Conservation (phyloP, 345 rosid species). For the Aegle marmelos region DNA sequence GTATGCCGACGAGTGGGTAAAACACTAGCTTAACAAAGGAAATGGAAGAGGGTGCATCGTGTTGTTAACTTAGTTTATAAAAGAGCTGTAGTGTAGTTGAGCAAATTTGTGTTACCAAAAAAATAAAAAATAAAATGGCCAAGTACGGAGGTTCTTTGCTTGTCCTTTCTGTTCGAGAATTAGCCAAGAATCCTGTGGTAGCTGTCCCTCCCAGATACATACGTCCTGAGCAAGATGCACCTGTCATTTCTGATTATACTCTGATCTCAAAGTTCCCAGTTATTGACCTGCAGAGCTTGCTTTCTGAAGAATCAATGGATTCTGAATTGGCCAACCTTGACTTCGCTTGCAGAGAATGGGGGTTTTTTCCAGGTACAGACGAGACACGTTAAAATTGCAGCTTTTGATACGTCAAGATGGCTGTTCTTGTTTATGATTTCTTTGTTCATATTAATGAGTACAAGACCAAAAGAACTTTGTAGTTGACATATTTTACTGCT, state of each 20-base stretch:
- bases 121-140: not conserved
- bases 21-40: too few relatives aligned
- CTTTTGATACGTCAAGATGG: too few relatives aligned
- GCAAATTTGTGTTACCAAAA: not conserved
- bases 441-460: too few relatives aligned
- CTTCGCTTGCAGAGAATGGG: constrained; percentile 7
- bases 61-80: too few relatives aligned
- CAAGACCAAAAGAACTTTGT: too few relatives aligned
- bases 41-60: too few relatives aligned
- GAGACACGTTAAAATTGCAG: too few relatives aligned
- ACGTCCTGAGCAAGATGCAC: constrained; percentile 20
- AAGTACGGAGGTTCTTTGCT: constrained; percentile 26
- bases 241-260: not conserved
- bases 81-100: not conserved
- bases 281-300: constrained; percentile 35
- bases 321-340: constrained; percentile 38
- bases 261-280: constrained; percentile 26
- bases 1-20: too few relatives aligned
- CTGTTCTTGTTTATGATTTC: too few relatives aligned
- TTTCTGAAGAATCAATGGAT: constrained; percentile 30
- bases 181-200: constrained; percentile 19
- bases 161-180: constrained; percentile 43
- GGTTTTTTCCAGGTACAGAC: constrained; percentile 24
- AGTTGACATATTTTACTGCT: too few relatives aligned
- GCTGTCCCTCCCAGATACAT: constrained; percentile 35